phyloP scores from a whole-genome alignment of 2,329 filamentous ascomycete genomes.

The Diaporthe humulicola region DNA sequence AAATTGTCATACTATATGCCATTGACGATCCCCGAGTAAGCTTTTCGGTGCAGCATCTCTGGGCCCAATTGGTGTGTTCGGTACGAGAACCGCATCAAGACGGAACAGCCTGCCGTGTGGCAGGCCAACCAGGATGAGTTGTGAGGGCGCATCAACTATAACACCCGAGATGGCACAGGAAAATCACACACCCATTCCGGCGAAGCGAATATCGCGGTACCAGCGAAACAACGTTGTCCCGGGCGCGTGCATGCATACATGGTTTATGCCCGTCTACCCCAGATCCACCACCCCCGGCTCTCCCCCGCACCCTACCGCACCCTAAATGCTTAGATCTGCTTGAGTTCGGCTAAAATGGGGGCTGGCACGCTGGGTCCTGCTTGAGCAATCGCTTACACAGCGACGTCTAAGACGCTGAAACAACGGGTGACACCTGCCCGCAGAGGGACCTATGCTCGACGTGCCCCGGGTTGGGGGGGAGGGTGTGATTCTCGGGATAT shows the following conservation, averaged over 20 bases:
- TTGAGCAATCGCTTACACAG: constrained; percentile 26
- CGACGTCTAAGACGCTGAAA: constrained; percentile 16
- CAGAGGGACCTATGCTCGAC: not conserved
- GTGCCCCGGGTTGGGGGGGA: not conserved
- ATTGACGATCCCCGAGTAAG: not conserved
- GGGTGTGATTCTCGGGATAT: constrained; percentile 27
- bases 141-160: not conserved
- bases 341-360: not conserved
- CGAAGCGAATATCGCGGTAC: not conserved
- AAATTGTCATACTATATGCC: not conserved
- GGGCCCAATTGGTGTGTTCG: constrained; percentile 11
- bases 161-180: not conserved
- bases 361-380: not conserved
- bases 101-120: not conserved
- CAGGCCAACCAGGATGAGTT: not conserved
- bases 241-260: not conserved
- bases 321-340: constrained; percentile 10
- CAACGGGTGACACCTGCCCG: constrained; percentile 19
- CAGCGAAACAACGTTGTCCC: constrained; percentile 24
- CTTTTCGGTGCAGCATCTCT: not conserved
- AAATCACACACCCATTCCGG: not conserved
- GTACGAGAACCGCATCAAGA: not conserved
- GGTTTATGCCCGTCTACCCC: constrained; percentile 14
- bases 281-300: not conserved
- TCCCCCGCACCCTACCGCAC: constrained; percentile 18